Evolutionary conservation across 139 green algal species (phyloP), one percentile per base, ranked within the genome.

Genomic region (Parachlorella kessleri): DNA sequence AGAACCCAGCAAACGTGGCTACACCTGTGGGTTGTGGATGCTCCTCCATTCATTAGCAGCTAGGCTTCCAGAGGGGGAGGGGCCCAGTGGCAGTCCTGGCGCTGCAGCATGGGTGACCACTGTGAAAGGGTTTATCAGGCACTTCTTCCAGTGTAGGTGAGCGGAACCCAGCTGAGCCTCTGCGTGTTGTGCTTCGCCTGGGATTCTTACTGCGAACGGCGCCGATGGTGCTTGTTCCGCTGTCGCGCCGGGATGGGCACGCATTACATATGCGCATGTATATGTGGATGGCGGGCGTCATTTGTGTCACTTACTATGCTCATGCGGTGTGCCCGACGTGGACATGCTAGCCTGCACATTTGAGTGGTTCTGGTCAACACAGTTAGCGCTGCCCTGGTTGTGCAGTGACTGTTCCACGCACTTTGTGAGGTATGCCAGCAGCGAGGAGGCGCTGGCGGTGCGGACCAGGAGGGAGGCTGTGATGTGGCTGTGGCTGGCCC

Each of bases 21-120:
- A 91, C 84, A 95, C 90, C 0, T 96, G 92, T 64, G 92, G 81
- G 4, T 71, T 96, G 64, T 96, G 92, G 92, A 55, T 88, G 71
- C 73, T 96, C 72, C 72, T 96, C 2, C 92, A 96, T 81, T 84
- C 85, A 6, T 72, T 91, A 40, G 84, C 90, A 24, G 78, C 69
- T 6, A 71, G 81, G 14, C 54, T 84, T 14, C 55, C 85, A 3
- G 76, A 84, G n/a, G n/a, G n/a, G n/a, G n/a, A n/a, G n/a, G n/a
- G n/a, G n/a, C n/a, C n/a, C n/a, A 75, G 71, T 14, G 77, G 67
- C 6, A 54, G 71, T 30, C 64, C 28, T 28, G 87, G 79, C n/a
- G n/a, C n/a, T 41, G 69, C 76, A 3, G 36, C 80, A 53, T 91
- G 80, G 70, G 79, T 92, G 78, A 48, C 73, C 5, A 59, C 85